phyloP scores from a whole-genome alignment of 345 rosid species.

The Populus tremula region DNA sequence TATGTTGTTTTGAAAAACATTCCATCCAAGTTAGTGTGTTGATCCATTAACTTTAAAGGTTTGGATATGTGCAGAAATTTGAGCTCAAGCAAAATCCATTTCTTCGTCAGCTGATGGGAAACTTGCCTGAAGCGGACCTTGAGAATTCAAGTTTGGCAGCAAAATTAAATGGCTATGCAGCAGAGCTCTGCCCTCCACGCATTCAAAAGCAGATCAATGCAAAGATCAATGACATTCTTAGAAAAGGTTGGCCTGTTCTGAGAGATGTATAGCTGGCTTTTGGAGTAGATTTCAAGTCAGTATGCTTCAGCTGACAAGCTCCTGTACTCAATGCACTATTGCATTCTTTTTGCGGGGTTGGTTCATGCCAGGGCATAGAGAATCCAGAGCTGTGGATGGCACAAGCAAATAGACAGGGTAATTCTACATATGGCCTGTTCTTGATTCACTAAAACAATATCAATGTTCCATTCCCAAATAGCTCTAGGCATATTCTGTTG shows the following conservation, averaged over 20 bases:
- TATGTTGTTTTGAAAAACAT: neutral
- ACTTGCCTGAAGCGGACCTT: slow-evolving; percentile 74
- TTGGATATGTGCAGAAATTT: slow-evolving; percentile 56
- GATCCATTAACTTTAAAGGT: slow-evolving; percentile 3
- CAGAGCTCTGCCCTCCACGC: slow-evolving; percentile 70
- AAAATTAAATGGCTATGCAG: slow-evolving; percentile 75
- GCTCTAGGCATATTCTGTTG: neutral
- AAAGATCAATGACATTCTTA: slow-evolving; percentile 63
- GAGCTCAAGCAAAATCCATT: slow-evolving; percentile 81
- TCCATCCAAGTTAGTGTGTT: neutral
- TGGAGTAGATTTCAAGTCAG: neutral
- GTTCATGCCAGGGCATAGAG: neutral
- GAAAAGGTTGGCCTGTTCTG: slow-evolving; percentile 83
- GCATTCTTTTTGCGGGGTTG: neutral
- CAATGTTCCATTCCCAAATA: neutral
- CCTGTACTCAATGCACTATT: neutral
- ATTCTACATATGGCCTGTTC: neutral
- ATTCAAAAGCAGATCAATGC: slow-evolving; percentile 58
- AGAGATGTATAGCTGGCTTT: slow-evolving; percentile 39
- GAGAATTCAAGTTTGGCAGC: slow-evolving; percentile 71
- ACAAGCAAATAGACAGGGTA: neutral
- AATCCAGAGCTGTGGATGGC: neutral
- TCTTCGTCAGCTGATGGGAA: slow-evolving; percentile 80
- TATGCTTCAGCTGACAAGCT: neutral
- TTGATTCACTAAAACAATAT: neutral